Conservation (phyloP, 2,329 filamentous ascomycete species). For the Aspergillus sp. region DNA sequence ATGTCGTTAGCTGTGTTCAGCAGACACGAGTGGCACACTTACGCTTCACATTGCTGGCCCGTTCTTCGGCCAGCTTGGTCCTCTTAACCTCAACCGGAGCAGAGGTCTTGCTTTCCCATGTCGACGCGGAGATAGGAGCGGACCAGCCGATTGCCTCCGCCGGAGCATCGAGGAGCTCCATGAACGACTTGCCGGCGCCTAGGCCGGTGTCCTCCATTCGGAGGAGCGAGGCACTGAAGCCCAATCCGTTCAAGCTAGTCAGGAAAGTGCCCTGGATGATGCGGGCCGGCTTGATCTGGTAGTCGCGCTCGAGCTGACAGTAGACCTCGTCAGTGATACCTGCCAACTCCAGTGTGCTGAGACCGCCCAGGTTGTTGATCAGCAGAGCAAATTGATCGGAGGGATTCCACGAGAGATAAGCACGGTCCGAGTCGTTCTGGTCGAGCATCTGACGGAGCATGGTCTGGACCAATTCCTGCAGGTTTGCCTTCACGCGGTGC, state of each 20-base stretch:
- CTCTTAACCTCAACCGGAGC: slow-evolving; percentile 33
- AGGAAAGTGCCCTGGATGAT: slow-evolving; percentile 60
- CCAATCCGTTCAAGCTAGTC: slow-evolving; percentile 62
- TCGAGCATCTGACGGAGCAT: slow-evolving; percentile 60
- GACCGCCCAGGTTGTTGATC: slow-evolving; percentile 61
- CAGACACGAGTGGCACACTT: slow-evolving; percentile 13
- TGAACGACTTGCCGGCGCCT: slow-evolving; percentile 44
- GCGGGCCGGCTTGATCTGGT: slow-evolving; percentile 52
- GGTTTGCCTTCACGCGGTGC: slow-evolving; percentile 40
- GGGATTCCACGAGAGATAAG: slow-evolving; percentile 49
- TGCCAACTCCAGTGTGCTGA: slow-evolving; percentile 57
- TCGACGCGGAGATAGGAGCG: slow-evolving; percentile 48
- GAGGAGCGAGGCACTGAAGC: slow-evolving; percentile 60
- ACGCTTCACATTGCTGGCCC: slow-evolving; percentile 46
- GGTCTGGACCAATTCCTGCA: slow-evolving; percentile 44
- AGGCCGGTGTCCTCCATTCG: slow-evolving; percentile 53
- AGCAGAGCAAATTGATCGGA: slow-evolving; percentile 54
- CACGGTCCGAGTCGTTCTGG: slow-evolving; percentile 52
- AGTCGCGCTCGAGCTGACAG: slow-evolving; percentile 48
- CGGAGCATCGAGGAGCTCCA: slow-evolving; percentile 59
- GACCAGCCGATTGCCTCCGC: slow-evolving; percentile 60
- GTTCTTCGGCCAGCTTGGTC: slow-evolving; percentile 34
- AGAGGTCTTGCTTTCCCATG: slow-evolving; percentile 46
- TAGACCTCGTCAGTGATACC: slow-evolving; percentile 60
- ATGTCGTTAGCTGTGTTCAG: slow-evolving; percentile 8